Conservation (phyloP, 306 rosid genomes). For the Gillenia trifoliata region DNA sequence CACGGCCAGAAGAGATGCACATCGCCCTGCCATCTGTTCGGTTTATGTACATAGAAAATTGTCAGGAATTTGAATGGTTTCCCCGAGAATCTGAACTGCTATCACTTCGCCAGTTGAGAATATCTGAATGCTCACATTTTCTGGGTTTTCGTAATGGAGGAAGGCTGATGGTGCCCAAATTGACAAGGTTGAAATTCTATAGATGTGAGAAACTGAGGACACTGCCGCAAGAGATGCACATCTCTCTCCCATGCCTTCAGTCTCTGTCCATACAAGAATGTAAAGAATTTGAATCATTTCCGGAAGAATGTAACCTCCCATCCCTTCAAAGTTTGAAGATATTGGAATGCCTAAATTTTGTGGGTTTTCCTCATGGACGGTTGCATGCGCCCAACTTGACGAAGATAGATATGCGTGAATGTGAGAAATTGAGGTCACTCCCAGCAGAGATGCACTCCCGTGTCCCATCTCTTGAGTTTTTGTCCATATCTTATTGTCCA, state of each 20-base stretch:
- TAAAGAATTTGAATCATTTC: not conserved
- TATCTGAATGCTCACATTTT: not conserved
- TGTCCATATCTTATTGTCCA: not conserved
- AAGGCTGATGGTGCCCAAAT: not conserved
- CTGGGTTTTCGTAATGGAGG: not conserved
- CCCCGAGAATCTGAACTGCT: not conserved
- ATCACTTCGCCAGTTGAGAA: not conserved
- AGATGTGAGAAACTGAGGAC: not conserved
- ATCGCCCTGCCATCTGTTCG: not conserved
- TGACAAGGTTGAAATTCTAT: not conserved
- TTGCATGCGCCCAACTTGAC: not conserved
- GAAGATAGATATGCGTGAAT: not conserved
- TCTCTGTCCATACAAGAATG: not conserved
- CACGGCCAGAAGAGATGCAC: not conserved
- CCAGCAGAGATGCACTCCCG: not conserved
- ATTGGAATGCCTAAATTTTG: not conserved
- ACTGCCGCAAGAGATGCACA: not conserved
- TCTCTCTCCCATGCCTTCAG: not conserved
- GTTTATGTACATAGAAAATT: not conserved
- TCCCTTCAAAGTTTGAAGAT: not conserved
- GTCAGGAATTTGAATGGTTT: not conserved
- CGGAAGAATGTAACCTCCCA: not conserved
- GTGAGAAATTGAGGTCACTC: not conserved
- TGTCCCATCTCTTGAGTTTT: not conserved
- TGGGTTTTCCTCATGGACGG: not conserved